Base-by-base conservation (phyloP, 2,329 filamentous ascomycete genomes). In the Penicillium paneum region DNA sequence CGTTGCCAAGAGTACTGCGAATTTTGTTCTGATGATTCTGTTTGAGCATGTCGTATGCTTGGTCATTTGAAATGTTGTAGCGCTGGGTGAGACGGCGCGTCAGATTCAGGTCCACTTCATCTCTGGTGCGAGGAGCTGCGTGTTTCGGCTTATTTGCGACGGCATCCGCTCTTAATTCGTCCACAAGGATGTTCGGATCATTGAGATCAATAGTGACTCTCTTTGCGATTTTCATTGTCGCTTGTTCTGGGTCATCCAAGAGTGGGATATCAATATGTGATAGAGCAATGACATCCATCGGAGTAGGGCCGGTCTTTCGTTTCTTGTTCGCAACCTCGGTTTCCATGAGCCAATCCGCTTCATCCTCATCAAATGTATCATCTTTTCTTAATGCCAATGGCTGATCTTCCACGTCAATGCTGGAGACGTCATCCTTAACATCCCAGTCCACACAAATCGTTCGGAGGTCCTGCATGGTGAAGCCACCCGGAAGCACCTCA, bases 11-110 rank as follows among this genome's bases (percentile, higher is more conserved):
- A 1, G 91, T 96, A 49, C 91, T 94, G 62, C 94, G 86, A 57
- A 99, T 90, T 74, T 96, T 97, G 80, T 90, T 91, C 75, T 96
- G 91, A 68, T 96, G 92, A 68, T 97, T 97, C 73, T 96, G 91
- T 74, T 97, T 97, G 41, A 99, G 83, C 56, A 91, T 85, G 68
- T 97, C 92, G 71, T 99, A 99, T 1, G 92, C 92, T 55, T 94
- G 89, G 67, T 99, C 94, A 60, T 97, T 97, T 29, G 92, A 96
- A 55, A 95, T 89, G 69, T 97, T 97, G 80, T 96, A 99, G 39
- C 93, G 87, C 62, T 88, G 84, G 35, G 84, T 84, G 34, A 96
- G 81, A 52, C 90, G 86, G 51, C 87, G 88, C 3, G 86, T 85
- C 39, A 91, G 76, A 47, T 85, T 87, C 15, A 86, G 84, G 83